These are phyloP conservation scores for Daldinia eschscholtzii DNA, from an alignment of 2,329 filamentous ascomycete species.

Conservation along the genomic window DNA sequence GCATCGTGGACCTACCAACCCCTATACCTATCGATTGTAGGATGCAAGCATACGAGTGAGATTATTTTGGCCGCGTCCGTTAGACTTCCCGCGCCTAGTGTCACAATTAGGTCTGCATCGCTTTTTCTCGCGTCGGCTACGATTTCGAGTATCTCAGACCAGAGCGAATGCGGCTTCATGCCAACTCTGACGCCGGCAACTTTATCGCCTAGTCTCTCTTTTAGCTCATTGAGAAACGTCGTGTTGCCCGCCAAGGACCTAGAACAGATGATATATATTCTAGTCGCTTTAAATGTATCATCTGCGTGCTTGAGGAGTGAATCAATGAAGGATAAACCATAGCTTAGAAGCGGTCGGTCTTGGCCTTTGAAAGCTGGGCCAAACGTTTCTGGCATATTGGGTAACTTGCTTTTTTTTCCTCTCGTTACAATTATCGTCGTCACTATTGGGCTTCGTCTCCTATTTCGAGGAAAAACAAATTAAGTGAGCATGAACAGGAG, in stretches of 20 bases:
- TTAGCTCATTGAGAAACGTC: conserved; percentile 58
- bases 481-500: background rate
- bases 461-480: background rate
- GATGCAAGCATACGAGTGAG: conserved; percentile 51
- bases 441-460: background rate
- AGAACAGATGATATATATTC: conserved; percentile 66
- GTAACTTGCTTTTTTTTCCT: background rate
- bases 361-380: conserved; percentile 43
- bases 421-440: background rate
- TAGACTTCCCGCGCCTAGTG: conserved; percentile 67
- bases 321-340: conserved; percentile 61
- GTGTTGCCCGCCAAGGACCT: conserved; percentile 62
- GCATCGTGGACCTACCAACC: conserved; percentile 1
- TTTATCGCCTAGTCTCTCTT: conserved; percentile 55
- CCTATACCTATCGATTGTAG: background rate
- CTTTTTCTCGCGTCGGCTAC: conserved; percentile 55
- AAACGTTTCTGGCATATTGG: conserved; percentile 40
- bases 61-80: conserved; percentile 69
- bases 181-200: conserved; percentile 62
- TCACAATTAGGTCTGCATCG: conserved; percentile 64
- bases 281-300: conserved; percentile 58
- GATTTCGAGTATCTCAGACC: conserved; percentile 64
- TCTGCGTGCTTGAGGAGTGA: conserved; percentile 60
- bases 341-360: conserved; percentile 55
- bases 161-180: conserved; percentile 67